phyloP scores from a whole-genome alignment of 2,329 filamentous ascomycete species.

The Paracoccidioides lutzii region DNA sequence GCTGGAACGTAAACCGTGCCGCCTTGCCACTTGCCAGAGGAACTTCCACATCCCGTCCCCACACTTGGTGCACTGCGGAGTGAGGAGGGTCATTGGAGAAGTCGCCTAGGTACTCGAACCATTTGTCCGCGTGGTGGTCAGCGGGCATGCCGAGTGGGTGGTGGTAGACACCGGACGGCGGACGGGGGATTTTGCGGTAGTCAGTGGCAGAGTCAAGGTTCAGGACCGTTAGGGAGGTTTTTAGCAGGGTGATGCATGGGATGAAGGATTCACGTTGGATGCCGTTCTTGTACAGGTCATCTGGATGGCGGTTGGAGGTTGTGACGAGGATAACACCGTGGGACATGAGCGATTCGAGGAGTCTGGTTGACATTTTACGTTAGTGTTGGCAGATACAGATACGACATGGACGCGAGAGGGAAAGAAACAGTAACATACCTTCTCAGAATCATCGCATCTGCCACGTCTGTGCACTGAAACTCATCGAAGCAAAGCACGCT shows the following conservation, averaged over 20 bases:
- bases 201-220: slow-evolving; percentile 93
- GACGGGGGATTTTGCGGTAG: slow-evolving; percentile 91
- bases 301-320: slow-evolving; percentile 90
- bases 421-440: slow-evolving; percentile 34
- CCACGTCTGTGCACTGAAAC: slow-evolving; percentile 97
- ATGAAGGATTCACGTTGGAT: slow-evolving; percentile 93
- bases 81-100: slow-evolving; percentile 63
- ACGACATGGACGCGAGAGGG: background rate
- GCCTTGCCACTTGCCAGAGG: slow-evolving; percentile 77
- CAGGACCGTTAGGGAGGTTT: slow-evolving; percentile 70
- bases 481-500: slow-evolving; percentile 95
- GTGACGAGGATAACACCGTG: slow-evolving; percentile 95
- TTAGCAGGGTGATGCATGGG: slow-evolving; percentile 85
- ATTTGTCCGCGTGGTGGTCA: slow-evolving; percentile 71
- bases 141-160: slow-evolving; percentile 70
- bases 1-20: slow-evolving; percentile 83
- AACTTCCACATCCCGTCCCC: slow-evolving; percentile 82
- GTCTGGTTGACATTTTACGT: slow-evolving; percentile 26
- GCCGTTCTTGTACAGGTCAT: slow-evolving; percentile 95
- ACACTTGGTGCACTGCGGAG: slow-evolving; percentile 67
- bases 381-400: background rate
- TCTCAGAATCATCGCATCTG: slow-evolving; percentile 94
- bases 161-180: slow-evolving; percentile 88
- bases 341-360: slow-evolving; percentile 84
- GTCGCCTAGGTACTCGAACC: slow-evolving; percentile 91